These are phyloP conservation scores for Cladosporium sp. DNA, from an alignment of 2,329 filamentous ascomycete genomes.

Conservation along the genomic window DNA sequence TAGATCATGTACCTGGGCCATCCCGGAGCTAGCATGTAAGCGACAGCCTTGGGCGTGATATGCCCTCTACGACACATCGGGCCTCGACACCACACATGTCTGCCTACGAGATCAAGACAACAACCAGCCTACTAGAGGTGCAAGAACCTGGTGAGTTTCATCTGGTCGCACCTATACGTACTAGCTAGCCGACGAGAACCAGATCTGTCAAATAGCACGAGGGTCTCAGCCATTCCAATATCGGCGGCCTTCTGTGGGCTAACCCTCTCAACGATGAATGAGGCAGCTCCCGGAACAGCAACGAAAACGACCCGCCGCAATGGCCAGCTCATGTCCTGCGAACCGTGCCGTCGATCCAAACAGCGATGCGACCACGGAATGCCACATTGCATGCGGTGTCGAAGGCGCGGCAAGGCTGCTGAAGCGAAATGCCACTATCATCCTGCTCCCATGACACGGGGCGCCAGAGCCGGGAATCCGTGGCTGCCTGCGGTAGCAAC, in stretches of 20 bases:
- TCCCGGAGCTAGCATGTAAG: neutral
- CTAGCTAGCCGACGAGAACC: neutral
- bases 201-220: neutral
- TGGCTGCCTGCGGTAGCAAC: neutral
- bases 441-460: constrained; percentile 11
- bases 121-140: no score
- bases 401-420: neutral
- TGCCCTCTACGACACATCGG: no score
- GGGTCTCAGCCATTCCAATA: neutral
- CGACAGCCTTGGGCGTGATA: neutral
- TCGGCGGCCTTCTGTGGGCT: no score
- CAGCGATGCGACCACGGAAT: constrained; percentile 7
- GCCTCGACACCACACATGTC: no score
- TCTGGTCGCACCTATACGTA: neutral
- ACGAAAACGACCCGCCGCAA: neutral
- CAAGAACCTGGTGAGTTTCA: no score
- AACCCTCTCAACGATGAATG: neutral
- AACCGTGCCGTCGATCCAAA: constrained; percentile 1
- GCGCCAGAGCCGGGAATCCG: neutral
- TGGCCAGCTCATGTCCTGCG: constrained; percentile 13
- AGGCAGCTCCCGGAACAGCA: neutral
- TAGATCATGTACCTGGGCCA: neutral
- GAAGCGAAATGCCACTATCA: constrained; percentile 12
- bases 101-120: no score
- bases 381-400: constrained; percentile 9